phyloP scores from a whole-genome alignment of 306 rosid species.

The Parietaria judaica region DNA sequence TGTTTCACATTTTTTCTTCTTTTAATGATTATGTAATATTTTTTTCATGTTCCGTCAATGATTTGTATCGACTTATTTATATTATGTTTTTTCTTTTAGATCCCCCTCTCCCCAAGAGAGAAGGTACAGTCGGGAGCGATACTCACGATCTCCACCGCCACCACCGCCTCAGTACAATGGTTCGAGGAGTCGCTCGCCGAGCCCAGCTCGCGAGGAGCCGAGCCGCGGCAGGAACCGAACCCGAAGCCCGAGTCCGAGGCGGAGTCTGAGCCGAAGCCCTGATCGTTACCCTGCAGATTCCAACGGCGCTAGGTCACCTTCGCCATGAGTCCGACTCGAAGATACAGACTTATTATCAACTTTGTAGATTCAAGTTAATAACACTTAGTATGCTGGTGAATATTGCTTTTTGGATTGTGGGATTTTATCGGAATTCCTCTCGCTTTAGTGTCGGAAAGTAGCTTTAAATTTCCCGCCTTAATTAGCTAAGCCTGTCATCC shows the following conservation, averaged over 20 bases:
- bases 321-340: constrained; percentile 30
- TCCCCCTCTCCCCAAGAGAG: constrained; percentile 65
- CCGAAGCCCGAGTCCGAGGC: constrained; percentile 37
- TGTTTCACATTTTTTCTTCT: not conserved
- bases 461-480: too few species aligned
- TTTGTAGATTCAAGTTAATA: not conserved
- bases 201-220: constrained; percentile 42
- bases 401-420: too few species aligned
- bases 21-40: not conserved
- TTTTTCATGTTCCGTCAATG: not conserved
- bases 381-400: too few species aligned
- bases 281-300: constrained; percentile 33
- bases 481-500: too few species aligned
- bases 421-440: too few species aligned
- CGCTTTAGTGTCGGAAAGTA: too few species aligned
- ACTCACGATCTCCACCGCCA: constrained; percentile 57
- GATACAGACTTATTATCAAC: not conserved
- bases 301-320: constrained; percentile 50
- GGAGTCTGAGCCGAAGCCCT: constrained; percentile 21
- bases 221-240: constrained; percentile 41
- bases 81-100: constrained; percentile 27
- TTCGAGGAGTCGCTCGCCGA: constrained; percentile 61
- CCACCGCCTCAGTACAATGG: constrained; percentile 62
- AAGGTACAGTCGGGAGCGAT: constrained; percentile 55
- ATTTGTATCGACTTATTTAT: not conserved